Conservation (phyloP, 805 yeast species). For the Kuraishia capsulata region DNA sequence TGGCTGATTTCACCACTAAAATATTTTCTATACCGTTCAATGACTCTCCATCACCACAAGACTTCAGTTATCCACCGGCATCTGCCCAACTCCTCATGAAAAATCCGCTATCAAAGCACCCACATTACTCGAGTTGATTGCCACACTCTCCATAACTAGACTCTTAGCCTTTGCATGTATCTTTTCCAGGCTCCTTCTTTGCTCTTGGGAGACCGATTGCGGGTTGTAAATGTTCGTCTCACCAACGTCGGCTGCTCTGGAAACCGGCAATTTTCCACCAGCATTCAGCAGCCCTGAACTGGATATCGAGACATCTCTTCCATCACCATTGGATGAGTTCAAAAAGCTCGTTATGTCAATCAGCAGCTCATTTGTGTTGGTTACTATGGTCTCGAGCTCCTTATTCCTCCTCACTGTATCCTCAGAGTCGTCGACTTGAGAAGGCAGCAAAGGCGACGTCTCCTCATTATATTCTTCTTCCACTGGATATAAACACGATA, state of each 20-base stretch:
- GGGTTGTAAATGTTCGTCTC: not conserved
- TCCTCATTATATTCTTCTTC: conserved; percentile 15
- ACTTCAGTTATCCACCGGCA: too few species aligned
- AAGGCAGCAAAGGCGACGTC: conserved; percentile 16
- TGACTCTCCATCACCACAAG: too few species aligned
- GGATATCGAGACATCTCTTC: not conserved
- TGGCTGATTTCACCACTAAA: too few species aligned
- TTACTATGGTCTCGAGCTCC: conserved; percentile 20
- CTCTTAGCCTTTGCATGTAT: not conserved
- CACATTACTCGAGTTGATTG: conserved; percentile 5
- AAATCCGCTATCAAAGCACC: conserved; percentile 8
- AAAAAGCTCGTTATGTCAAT: not conserved
- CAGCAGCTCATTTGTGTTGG: conserved; percentile 19
- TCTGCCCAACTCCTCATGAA: too few species aligned
- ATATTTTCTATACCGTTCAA: too few species aligned
- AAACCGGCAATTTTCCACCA: conserved; percentile 2
- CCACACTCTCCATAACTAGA: conserved; percentile 1
- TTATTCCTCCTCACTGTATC: conserved; percentile 15
- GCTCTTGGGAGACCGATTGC: not conserved
- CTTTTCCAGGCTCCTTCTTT: not conserved
- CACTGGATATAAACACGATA: conserved; percentile 20
- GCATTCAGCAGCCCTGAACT: not conserved
- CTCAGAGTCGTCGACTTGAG: conserved; percentile 11
- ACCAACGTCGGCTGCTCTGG: not conserved
- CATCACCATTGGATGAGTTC: not conserved